Base-by-base conservation (phyloP, 2,329 filamentous ascomycete species). In the Paecilomyces sp. region DNA sequence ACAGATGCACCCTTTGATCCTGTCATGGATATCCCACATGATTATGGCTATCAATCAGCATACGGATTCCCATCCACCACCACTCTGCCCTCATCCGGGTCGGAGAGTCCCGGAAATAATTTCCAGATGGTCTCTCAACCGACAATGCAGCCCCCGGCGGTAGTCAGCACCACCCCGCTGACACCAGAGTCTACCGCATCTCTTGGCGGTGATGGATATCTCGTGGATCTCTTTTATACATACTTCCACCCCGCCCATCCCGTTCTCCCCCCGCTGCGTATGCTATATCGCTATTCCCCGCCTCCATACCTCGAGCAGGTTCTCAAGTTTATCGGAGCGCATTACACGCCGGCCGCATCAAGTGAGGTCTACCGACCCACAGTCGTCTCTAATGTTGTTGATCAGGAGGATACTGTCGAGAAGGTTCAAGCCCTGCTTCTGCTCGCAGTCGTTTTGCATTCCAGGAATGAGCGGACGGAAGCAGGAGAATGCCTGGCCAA, bases 341-440 rank as follows among this genome's bases (percentile, higher is more conserved):
- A 83, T 63, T 85, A 82, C 65, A 72, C 82, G 3, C 72, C 78
- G 1, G 71, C 77, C 2, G 70, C 76, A 9, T 76, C 77, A 1
- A 78, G 76, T 30, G 76, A 80, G 25, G 68, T 74, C 33, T 79
- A 81, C 63, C 77, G 78, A 52, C 65, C 70, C 7, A 68, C 67
- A 4, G 69, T 75, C 3, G 67, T 73, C 52, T 55, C 68, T 28
- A 65, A 63, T 22, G 71, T 75, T 9, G 64, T 65, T 51, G 69
- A 72, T 11, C 70, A 74, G 57, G 65, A 70, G 7, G 76, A 76
- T 24, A 83, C 84, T 53, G 80, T 84, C 52, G 84, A 87, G 60
- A 86, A 88, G 67, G 85, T 95, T 0, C 92, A 96, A 75, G 87
- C 90, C 2, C 81, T 94, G 70, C 76, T 96, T 53, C 79, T 96